These are phyloP conservation scores for Starmerella sirachaensis DNA, from an alignment of 805 yeast species.

Conservation along the genomic window DNA sequence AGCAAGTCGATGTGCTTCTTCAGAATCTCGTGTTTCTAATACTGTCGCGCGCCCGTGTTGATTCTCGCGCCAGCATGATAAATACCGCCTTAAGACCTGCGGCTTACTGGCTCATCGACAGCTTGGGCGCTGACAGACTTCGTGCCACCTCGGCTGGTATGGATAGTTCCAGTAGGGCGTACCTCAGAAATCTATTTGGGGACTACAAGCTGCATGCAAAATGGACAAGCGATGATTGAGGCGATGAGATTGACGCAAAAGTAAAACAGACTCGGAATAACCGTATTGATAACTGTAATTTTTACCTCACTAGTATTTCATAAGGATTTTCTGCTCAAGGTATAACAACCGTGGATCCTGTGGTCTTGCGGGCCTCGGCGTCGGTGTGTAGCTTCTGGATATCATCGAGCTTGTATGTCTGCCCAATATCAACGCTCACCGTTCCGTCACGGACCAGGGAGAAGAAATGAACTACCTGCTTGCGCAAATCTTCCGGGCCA, in stretches of 20 bases:
- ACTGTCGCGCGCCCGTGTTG: conserved; percentile 27
- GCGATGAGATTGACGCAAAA: not conserved
- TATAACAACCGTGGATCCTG: conserved; percentile 34
- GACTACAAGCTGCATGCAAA: conserved; percentile 69
- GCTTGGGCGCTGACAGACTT: conserved; percentile 56
- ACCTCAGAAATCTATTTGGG: conserved; percentile 53
- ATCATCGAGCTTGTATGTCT: conserved; percentile 45
- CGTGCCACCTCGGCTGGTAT: conserved; percentile 48
- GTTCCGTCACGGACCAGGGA: conserved; percentile 25
- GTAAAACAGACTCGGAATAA: not conserved
- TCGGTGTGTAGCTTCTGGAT: conserved; percentile 47
- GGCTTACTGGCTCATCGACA: conserved; percentile 52
- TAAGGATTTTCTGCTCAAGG: conserved; percentile 2
- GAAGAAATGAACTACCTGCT: conserved; percentile 15
- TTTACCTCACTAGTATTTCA: not conserved
- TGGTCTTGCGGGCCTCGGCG: conserved; percentile 53
- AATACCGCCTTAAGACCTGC: conserved; percentile 37
- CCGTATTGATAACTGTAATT: not conserved
- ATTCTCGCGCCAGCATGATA: conserved; percentile 1
- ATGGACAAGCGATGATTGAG: conserved; percentile 51
- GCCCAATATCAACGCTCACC: conserved; percentile 36
- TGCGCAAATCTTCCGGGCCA: conserved; percentile 24
- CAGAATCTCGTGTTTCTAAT: conserved; percentile 52
- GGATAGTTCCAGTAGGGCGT: conserved; percentile 57
- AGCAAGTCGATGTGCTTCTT: conserved; percentile 29